These are phyloP conservation scores for Trapa incisa DNA, from an alignment of 345 rosid species.

Conservation along the genomic window DNA sequence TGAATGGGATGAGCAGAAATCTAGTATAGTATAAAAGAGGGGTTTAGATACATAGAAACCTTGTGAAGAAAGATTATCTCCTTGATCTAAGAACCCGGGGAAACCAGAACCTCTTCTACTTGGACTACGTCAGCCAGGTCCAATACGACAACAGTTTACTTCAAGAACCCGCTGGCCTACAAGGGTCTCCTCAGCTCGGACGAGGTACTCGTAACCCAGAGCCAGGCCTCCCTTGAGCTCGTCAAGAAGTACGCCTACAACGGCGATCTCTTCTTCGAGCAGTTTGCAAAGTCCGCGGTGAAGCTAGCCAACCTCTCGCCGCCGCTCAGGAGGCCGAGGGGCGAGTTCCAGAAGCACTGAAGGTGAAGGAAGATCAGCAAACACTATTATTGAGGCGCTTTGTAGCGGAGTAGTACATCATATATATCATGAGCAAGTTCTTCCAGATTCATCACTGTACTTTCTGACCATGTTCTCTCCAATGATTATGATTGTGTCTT, in stretches of 20 bases:
- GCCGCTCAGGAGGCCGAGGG: constrained; percentile 54
- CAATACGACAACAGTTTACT: constrained; percentile 73
- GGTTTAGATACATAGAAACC: no score
- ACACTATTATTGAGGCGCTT: constrained; percentile 4
- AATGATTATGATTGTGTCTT: no score
- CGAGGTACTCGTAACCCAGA: constrained; percentile 54
- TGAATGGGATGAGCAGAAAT: no score
- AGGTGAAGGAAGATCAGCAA: constrained; percentile 41
- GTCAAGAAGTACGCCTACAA: constrained; percentile 64
- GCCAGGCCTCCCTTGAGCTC: constrained; percentile 38
- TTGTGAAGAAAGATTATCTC: no score
- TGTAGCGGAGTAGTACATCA: background rate
- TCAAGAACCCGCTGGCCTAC: constrained; percentile 53
- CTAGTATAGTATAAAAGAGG: no score
- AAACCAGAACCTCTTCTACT: constrained; percentile 49
- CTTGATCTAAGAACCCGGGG: constrained; percentile 23
- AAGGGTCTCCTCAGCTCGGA: constrained; percentile 79
- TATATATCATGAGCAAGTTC: no score
- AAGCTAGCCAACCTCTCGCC: constrained; percentile 81
- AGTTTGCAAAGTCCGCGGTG: constrained; percentile 72
- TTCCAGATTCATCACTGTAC: no score
- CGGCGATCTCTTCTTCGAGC: constrained; percentile 51
- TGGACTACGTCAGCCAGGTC: constrained; percentile 45
- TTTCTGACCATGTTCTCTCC: no score
- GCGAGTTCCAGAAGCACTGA: constrained; percentile 76